Evolutionary conservation across 129 eudicot species (phyloP), one percentile per base, ranked within the genome.

Genomic region (Artemisia annua): DNA sequence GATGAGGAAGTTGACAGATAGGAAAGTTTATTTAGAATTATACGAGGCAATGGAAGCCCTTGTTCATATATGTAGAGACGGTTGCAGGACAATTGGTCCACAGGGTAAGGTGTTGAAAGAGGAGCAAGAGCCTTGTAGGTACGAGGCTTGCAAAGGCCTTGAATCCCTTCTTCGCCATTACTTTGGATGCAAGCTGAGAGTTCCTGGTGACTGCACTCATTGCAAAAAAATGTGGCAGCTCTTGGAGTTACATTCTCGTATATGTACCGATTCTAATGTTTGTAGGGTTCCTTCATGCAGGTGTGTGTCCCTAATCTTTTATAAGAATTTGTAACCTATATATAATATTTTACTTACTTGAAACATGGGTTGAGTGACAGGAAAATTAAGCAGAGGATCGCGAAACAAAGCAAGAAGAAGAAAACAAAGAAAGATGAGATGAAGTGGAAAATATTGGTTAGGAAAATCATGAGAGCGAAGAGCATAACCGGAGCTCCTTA

Each of bases 11-110:
- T 19, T 67, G 24, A 93, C 87, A 67, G 99, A 94, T 79, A 90
- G 69, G 75, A 88, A 83, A 75, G 85, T 94, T 51, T 94, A 94
- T 67, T 32, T 84, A 72, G 91, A 94, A 79, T 85, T 94, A 67
- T 70, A 86, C n/a, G 97, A 94, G 73, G 99, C 97, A 15, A 90
- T 90, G 96, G 97, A 94, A 83, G 94, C 96, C 10, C 82, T 94
- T 49, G 75, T 90, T 77, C 97, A 90, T 69, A 86, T 94, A 17
- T 90, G 96, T 75, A 80, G 69, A 71, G 97, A 94, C 48, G 97
- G 97, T 16, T 84, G 98, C 70, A 79, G 89, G 18, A 80, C 95
- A 55, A 89, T 82, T 17, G 95, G 92, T 14, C 92, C 96, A 11
- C 90, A 90, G 6, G 91, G 81, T 73, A 89, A 89, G 61, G 77